A percentile compares a stretch with the other conserved stretches of the same genome.
These are phyloP conservation scores for Mentha longifolia DNA, from an alignment of 257 asterid genomes.

Conservation along the genomic window DNA sequence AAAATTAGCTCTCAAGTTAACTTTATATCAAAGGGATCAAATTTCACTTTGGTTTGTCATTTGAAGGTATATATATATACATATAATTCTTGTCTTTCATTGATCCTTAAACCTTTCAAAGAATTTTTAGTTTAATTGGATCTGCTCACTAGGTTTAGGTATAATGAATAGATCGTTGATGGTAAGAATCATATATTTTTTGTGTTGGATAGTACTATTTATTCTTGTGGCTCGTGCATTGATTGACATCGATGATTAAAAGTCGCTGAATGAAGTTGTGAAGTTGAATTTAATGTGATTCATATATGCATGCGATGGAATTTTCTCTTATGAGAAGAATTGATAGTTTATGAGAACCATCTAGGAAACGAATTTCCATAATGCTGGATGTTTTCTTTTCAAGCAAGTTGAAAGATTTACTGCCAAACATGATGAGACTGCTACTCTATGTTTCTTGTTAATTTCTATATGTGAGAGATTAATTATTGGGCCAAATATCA, in stretches of 20 bases:
- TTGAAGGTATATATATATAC: slow-evolving; percentile 7
- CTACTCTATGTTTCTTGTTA: not conserved
- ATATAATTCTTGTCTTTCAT: not conserved
- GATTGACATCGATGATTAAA: slow-evolving; percentile 2
- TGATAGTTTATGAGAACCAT: not conserved
- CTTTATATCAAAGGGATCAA: not conserved
- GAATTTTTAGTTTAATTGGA: not conserved
- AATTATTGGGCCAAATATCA: not conserved
- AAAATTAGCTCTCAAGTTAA: not conserved
- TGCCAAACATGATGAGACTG: not conserved
- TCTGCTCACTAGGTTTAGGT: slow-evolving; percentile 5
- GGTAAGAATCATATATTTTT: not conserved
- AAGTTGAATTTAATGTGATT: not conserved
- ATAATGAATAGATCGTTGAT: not conserved
- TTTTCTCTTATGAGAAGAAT: slow-evolving; percentile 1
- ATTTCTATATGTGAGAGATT: not conserved
- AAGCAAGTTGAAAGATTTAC: not conserved
- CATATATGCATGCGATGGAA: not conserved
- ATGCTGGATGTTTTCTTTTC: too few relatives aligned
- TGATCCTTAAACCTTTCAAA: not conserved
- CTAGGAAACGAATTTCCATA: not conserved
- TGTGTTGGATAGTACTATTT: not conserved
- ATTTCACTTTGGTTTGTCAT: not conserved
- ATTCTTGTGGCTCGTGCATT: slow-evolving; percentile 2
- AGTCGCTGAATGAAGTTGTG: not conserved